Evolutionary conservation across 139 green algal species (phyloP), one percentile per base, ranked within the genome.

Genomic region (Chlorella sp.): DNA sequence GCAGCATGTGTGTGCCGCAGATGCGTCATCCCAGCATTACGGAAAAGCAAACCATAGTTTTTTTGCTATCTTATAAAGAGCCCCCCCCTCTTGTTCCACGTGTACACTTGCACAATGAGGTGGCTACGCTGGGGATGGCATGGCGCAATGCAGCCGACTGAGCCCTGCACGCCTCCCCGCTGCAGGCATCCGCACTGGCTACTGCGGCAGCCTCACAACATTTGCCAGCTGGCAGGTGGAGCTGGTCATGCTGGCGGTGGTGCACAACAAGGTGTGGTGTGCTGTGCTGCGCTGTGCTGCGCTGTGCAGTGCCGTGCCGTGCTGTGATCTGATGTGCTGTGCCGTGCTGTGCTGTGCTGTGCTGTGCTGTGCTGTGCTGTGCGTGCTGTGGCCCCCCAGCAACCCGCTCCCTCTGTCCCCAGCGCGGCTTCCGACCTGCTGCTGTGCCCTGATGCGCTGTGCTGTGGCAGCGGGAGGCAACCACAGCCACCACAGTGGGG

Each of bases 171-270:
- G 15, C 18, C 22, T 71, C 30, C 32, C 40, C 30, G 26, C 42
- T 66, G 39, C 86, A 90, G 96, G 97, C 48, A 84, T 98, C 66
- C 91, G 96, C 26, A 98, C 96, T 0, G 97, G 97, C 0, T 97
- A 95, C 68, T 99, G 97, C 80, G 97, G 96, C 39, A 97, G 92
- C 4, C 87, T 98, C 14, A 99, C 97, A 4, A 99, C 97, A 0
- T 98, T 98, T 90, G 94, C 96, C 5, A 95, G 92, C 85, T 98
- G 97, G 97, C 86, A 95, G 24, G 26, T 95, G n/a, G 92, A 96
- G 78, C 77, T 93, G 66, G 91, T 95, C 53, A 84, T 90, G 7
- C 24, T 85, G 15, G 95, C 96, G 81, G 85, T 96, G 0, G 2
- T 42, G 64, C 26, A 61, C 32, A 92, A 89, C 48, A 40, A 81